Conservation (phyloP, 495 filamentous ascomycete species). For the Lasiosphaeria hispida region DNA sequence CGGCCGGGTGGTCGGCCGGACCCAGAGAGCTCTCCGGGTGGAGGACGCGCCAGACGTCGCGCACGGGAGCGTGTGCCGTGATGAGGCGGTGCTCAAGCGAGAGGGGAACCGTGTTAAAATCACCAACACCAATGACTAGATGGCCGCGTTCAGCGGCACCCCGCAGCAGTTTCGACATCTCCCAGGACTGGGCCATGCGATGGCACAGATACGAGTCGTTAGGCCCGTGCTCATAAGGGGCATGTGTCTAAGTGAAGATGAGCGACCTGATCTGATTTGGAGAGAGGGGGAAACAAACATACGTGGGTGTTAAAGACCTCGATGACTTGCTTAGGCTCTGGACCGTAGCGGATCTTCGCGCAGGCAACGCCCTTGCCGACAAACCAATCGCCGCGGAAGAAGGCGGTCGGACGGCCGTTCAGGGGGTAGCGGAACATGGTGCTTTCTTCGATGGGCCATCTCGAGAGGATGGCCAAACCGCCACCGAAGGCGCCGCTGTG, state of each 20-base stretch:
- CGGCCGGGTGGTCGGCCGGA: slow-evolving; percentile 60
- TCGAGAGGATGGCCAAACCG: slow-evolving; percentile 87
- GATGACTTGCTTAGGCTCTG: slow-evolving; percentile 61
- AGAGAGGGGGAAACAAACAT: slow-evolving; percentile 21
- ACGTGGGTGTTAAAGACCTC: slow-evolving; percentile 95
- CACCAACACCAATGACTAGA: slow-evolving; percentile 79
- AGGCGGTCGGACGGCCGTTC: slow-evolving; percentile 89
- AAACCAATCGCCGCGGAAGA: slow-evolving; percentile 91
- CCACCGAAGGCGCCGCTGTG: slow-evolving; percentile 83
- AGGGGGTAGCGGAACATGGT: slow-evolving; percentile 84
- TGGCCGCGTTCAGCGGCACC: slow-evolving; percentile 81
- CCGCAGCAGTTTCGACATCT: slow-evolving; percentile 87
- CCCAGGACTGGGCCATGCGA: slow-evolving; percentile 93
- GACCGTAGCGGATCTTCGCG: slow-evolving; percentile 73
- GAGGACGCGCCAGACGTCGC: slow-evolving; percentile 76
- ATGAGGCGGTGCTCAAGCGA: slow-evolving; percentile 87
- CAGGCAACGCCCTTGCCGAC: slow-evolving; percentile 94
- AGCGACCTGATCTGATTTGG: slow-evolving; percentile 75
- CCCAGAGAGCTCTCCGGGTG: slow-evolving; percentile 80
- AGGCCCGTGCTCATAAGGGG: slow-evolving; percentile 72
- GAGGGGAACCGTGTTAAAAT: slow-evolving; percentile 92
- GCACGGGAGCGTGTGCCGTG: slow-evolving; percentile 71
- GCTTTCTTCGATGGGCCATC: slow-evolving; percentile 95
- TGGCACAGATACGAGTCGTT: slow-evolving; percentile 87
- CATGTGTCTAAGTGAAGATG: slow-evolving; percentile 92